Conservation (phyloP, 2,329 filamentous ascomycete species). For the Pleomassaria siparia region DNA sequence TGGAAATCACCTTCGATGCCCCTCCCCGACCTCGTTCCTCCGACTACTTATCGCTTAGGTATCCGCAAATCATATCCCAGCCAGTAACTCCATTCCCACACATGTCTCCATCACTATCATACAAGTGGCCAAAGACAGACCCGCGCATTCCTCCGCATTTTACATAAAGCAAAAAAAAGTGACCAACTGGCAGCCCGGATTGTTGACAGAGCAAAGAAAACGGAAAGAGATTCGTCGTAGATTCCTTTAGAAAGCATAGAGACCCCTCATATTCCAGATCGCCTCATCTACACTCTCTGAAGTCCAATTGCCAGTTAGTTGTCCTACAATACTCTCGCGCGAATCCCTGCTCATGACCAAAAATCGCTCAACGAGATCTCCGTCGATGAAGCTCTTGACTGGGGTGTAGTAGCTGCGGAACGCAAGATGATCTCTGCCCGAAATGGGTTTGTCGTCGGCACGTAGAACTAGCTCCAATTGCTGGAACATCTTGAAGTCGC, state of each 20-base stretch:
- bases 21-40: too few relatives aligned
- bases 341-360: constrained; percentile 80
- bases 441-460: constrained; percentile 74
- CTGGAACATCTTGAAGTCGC: constrained; percentile 98
- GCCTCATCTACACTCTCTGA: constrained; percentile 93
- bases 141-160: background rate
- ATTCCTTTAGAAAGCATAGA: constrained; percentile 33
- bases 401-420: constrained; percentile 96
- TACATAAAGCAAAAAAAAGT: background rate
- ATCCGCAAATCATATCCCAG: background rate
- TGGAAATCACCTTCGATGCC: too few relatives aligned
- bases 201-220: background rate
- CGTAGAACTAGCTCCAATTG: constrained; percentile 86
- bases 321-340: constrained; percentile 92
- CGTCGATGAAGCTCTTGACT: constrained; percentile 95
- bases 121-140: background rate
- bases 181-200: background rate
- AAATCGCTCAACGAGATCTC: constrained; percentile 92
- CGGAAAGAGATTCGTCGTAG: too few relatives aligned
- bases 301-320: constrained; percentile 71
- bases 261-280: constrained; percentile 56
- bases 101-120: background rate
- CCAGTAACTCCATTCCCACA: background rate
- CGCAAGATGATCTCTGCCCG: constrained; percentile 91
- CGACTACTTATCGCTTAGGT: too few relatives aligned